These are phyloP conservation scores for Nakaseomyces nivariensis DNA, from an alignment of 1,139 yeast species.

Conservation along the genomic window DNA sequence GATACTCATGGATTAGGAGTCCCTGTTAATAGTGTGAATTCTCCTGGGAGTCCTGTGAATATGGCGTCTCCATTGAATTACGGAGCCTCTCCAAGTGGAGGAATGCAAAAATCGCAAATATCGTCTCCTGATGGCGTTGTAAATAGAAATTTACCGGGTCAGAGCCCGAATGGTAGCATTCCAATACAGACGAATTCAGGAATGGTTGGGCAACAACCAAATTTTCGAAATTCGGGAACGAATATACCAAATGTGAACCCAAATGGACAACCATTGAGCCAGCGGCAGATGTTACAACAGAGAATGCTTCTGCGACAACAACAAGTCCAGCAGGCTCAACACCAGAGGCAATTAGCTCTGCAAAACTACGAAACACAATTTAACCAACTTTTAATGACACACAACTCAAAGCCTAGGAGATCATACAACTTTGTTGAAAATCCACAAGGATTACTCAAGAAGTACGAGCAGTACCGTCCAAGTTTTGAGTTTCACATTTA, in stretches of 20 bases:
- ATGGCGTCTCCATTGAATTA: constrained; percentile 3
- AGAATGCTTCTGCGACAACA: constrained; percentile 30
- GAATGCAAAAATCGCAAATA: not conserved
- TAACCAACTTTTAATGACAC: constrained; percentile 25
- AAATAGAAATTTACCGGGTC: not conserved
- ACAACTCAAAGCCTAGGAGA: constrained; percentile 33
- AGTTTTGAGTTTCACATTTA: constrained; percentile 83
- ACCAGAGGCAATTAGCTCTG: constrained; percentile 36
- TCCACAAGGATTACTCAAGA: constrained; percentile 62
- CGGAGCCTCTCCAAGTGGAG: not conserved
- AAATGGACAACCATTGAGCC: constrained; percentile 2
- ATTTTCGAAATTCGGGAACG: not conserved
- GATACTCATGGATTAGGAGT: constrained; percentile 14
- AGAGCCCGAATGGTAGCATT: not conserved
- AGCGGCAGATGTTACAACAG: constrained; percentile 14
- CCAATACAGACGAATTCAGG: not conserved
- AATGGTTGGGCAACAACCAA: not conserved
- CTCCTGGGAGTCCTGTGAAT: constrained; percentile 11
- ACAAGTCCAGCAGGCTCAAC: constrained; percentile 31
- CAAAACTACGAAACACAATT: constrained; percentile 38
- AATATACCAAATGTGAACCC: constrained; percentile 2
- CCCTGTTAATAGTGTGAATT: constrained; percentile 14
- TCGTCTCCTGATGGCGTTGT: not conserved
- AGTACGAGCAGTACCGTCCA: constrained; percentile 70
- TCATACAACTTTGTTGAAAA: constrained; percentile 60